These are phyloP conservation scores for Boletus semigastroideus DNA, from an alignment of 1,284 basidiomycete genomes.

Conservation along the genomic window DNA sequence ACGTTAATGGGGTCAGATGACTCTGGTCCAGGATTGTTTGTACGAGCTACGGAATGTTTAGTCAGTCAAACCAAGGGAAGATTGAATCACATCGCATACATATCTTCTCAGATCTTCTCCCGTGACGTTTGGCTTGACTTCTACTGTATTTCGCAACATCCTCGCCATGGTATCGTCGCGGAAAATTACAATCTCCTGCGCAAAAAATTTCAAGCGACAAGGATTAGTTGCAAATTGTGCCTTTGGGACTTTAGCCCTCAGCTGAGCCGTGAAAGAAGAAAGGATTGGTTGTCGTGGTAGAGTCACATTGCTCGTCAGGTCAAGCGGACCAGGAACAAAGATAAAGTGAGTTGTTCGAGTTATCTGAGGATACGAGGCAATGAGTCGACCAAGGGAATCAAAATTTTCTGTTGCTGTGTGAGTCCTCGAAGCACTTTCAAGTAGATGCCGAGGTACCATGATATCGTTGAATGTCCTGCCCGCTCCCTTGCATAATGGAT, in stretches of 20 bases:
- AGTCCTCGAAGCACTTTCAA: slow-evolving; percentile 3
- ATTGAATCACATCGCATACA: slow-evolving; percentile 48
- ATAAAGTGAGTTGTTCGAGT: slow-evolving; percentile 85
- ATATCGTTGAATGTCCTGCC: slow-evolving; percentile 78
- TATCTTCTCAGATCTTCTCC: slow-evolving; percentile 85
- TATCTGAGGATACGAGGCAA: slow-evolving; percentile 78
- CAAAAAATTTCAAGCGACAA: slow-evolving; percentile 92
- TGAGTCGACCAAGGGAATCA: slow-evolving; percentile 81
- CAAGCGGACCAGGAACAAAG: slow-evolving; percentile 91
- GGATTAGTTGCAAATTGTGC: slow-evolving; percentile 89
- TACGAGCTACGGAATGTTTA: slow-evolving; percentile 62
- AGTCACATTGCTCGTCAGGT: slow-evolving; percentile 75
- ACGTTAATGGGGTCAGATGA: slow-evolving; percentile 85
- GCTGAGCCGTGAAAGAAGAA: slow-evolving; percentile 65
- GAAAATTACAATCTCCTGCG: slow-evolving; percentile 94
- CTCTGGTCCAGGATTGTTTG: slow-evolving; percentile 92
- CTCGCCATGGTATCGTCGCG: slow-evolving; percentile 92
- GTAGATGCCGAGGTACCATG: slow-evolving; percentile 55
- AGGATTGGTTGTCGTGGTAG: slow-evolving; percentile 83
- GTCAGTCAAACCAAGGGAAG: slow-evolving; percentile 6
- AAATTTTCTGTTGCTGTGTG: slow-evolving; percentile 66
- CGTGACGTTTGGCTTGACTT: slow-evolving; percentile 74
- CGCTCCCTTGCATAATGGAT: slow-evolving; percentile 76
- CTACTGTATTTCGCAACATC: slow-evolving; percentile 90
- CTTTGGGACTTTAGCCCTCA: slow-evolving; percentile 74